These are phyloP conservation scores for Penicillium crustosum DNA, from an alignment of 2,329 filamentous ascomycete species.

Conservation along the genomic window DNA sequence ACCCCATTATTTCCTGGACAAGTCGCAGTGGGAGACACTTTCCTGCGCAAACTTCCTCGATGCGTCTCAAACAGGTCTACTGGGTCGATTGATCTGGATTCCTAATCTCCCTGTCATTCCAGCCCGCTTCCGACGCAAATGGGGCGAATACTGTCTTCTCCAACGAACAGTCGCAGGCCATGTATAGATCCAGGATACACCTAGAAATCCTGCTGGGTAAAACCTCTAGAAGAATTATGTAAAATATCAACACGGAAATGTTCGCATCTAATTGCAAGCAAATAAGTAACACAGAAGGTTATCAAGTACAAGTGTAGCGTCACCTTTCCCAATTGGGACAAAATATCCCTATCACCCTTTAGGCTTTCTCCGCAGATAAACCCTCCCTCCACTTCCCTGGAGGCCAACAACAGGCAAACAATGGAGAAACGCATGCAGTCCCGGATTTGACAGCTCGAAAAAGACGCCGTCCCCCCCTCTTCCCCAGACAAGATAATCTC, in stretches of 20 bases:
- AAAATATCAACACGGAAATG: constrained; percentile 2
- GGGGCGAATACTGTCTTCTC: constrained; percentile 86
- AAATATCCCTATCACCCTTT: constrained; percentile 34
- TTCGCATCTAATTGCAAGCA: constrained; percentile 4
- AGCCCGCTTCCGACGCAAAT: constrained; percentile 67
- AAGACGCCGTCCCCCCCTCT: constrained; percentile 10
- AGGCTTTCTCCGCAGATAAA: constrained; percentile 16
- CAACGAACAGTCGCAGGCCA: constrained; percentile 45
- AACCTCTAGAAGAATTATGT: background rate
- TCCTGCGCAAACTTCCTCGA: constrained; percentile 80
- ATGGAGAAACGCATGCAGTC: constrained; percentile 4
- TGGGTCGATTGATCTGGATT: constrained; percentile 79
- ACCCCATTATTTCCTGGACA: constrained; percentile 75
- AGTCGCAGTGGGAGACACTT: constrained; percentile 73
- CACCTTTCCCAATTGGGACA: constrained; percentile 38
- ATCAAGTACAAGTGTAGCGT: constrained; percentile 15
- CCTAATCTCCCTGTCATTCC: constrained; percentile 72
- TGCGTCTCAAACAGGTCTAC: constrained; percentile 66
- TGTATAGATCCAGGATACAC: constrained; percentile 6
- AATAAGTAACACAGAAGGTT: background rate
- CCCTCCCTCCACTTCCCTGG: background rate
- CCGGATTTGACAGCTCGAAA: constrained; percentile 22
- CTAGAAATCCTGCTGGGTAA: background rate
- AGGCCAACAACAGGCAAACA: constrained; percentile 1
- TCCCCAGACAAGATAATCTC: background rate